phyloP scores from a whole-genome alignment of 164 flowering plant genomes.

The Sedum album region DNA sequence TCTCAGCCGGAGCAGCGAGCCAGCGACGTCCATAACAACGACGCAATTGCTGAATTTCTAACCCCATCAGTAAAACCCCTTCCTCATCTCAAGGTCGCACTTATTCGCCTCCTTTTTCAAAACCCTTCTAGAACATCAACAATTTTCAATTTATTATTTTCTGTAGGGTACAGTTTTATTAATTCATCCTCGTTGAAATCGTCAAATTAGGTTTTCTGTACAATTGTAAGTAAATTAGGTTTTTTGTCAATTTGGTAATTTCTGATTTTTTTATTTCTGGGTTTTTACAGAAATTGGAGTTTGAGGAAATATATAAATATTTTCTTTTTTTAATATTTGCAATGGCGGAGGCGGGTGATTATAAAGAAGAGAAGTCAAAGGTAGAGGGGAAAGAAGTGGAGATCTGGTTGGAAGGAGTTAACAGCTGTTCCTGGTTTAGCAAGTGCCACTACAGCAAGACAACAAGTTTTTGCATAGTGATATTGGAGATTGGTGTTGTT shows the following conservation, averaged over 20 bases:
- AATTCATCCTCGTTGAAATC: neutral
- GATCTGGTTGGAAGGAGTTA: neutral
- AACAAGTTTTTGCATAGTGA: neutral
- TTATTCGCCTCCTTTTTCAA: neutral
- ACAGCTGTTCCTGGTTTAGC: neutral
- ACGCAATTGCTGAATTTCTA: constrained; percentile 5
- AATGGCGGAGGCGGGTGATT: constrained; percentile 5
- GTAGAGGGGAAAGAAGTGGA: neutral
- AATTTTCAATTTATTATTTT: neutral
- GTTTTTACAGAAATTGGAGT: too few species aligned
- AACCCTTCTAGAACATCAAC: neutral
- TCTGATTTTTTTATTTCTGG: neutral
- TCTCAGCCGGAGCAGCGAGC: constrained; percentile 2
- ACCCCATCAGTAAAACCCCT: too few species aligned
- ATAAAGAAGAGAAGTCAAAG: constrained; percentile 5
- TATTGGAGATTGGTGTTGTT: neutral
- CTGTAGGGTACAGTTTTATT: neutral
- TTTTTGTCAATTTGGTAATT: neutral
- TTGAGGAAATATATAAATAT: neutral
- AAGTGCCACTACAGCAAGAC: neutral
- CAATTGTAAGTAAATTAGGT: neutral
- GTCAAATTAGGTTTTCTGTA: neutral
- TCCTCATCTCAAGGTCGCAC: neutral
- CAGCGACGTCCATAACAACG: neutral
- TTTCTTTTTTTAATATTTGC: neutral